phyloP scores from a whole-genome alignment of 495 filamentous ascomycete genomes.

The Pyrenula massariospora region DNA sequence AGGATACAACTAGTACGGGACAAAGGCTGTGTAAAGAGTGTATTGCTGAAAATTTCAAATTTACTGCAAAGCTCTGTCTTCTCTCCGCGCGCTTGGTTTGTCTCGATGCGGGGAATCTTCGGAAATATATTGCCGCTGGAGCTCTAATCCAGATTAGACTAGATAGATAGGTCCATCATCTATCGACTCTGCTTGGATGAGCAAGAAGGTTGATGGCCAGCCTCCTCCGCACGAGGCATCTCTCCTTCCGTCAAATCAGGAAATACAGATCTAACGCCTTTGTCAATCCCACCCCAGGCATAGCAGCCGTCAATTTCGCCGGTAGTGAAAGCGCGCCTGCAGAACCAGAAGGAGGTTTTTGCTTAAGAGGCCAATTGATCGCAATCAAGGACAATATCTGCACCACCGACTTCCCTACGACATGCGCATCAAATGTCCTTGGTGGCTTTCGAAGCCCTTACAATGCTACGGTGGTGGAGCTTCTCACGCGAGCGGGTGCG shows the following conservation, averaged over 20 bases:
- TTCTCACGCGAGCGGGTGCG: constrained; percentile 53
- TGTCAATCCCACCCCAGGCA: not conserved
- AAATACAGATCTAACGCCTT: not conserved
- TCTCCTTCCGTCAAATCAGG: not conserved
- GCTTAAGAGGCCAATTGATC: constrained; percentile 38
- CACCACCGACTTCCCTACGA: constrained; percentile 56
- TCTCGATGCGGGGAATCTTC: not conserved
- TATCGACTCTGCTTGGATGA: not conserved
- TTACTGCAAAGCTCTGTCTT: no score
- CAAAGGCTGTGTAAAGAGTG: no score
- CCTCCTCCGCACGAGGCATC: not conserved
- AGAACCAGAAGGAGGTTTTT: constrained; percentile 13
- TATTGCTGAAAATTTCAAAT: no score
- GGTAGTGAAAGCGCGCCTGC: not conserved
- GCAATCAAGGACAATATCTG: constrained; percentile 89
- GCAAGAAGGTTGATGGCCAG: not conserved
- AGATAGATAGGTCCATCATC: no score
- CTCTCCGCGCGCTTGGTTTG: not conserved
- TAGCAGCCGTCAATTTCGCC: not conserved
- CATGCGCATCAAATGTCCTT: constrained; percentile 72
- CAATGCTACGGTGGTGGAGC: constrained; percentile 68
- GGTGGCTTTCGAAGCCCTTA: constrained; percentile 61
- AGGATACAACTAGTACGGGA: no score
- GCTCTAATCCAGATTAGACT: no score
- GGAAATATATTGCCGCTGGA: not conserved